phyloP scores from a whole-genome alignment of 2,329 filamentous ascomycete species.

The Exophiala spinifera region DNA sequence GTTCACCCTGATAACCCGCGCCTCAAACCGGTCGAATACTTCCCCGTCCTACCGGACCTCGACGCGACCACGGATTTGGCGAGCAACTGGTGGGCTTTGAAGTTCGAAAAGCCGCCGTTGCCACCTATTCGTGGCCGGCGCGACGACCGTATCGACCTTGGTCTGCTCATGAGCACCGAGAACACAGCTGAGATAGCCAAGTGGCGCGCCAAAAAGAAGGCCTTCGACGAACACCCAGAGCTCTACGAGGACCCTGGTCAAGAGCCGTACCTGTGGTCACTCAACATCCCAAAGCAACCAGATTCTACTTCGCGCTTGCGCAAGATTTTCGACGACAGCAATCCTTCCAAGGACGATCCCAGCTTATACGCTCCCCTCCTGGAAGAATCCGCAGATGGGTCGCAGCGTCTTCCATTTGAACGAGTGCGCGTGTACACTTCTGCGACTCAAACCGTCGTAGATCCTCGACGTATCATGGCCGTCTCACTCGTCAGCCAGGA shows the following conservation, averaged over 20 bases:
- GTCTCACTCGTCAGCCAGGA: slow-evolving; percentile 56
- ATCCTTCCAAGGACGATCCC: slow-evolving; percentile 53
- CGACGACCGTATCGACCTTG: slow-evolving; percentile 59
- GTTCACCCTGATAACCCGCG: slow-evolving; percentile 58
- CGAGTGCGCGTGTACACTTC: slow-evolving; percentile 61
- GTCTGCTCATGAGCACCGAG: slow-evolving; percentile 51
- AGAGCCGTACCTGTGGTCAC: slow-evolving; percentile 57
- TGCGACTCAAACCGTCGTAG: slow-evolving; percentile 50
- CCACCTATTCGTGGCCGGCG: slow-evolving; percentile 47
- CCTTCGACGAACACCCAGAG: slow-evolving; percentile 50
- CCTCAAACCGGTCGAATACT: slow-evolving; percentile 57
- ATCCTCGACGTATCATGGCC: slow-evolving; percentile 57
- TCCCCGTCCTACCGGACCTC: slow-evolving; percentile 60
- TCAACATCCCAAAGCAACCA: slow-evolving; percentile 54
- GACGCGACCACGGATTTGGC: slow-evolving; percentile 58
- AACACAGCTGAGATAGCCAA: slow-evolving; percentile 48
- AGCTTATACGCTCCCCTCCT: slow-evolving; percentile 43
- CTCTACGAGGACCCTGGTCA: slow-evolving; percentile 52
- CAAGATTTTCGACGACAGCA: slow-evolving; percentile 53
- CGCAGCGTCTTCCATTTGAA: slow-evolving; percentile 40
- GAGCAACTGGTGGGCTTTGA: slow-evolving; percentile 56
- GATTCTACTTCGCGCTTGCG: slow-evolving; percentile 51
- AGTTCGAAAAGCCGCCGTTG: slow-evolving; percentile 60
- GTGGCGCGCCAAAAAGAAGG: slow-evolving; percentile 47
- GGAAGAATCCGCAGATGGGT: slow-evolving; percentile 41